These are phyloP conservation scores for Hagleromyces aurorensis DNA, from an alignment of 805 yeast genomes.

Conservation along the genomic window DNA sequence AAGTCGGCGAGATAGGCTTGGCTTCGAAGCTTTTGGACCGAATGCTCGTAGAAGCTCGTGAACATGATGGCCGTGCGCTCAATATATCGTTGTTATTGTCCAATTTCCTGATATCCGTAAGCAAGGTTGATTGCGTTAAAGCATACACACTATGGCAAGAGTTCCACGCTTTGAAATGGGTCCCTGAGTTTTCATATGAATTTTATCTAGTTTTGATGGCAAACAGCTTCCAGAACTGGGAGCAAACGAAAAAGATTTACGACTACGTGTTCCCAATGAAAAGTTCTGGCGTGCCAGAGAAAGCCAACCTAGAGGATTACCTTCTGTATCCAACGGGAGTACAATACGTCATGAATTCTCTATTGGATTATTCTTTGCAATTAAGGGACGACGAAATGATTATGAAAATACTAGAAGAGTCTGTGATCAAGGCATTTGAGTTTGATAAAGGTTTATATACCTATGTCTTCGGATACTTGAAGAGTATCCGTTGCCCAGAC, in stretches of 20 bases:
- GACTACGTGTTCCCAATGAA: constrained; percentile 34
- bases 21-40: constrained; percentile 54
- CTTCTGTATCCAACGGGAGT: constrained; percentile 22
- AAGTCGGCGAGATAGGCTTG: constrained; percentile 39
- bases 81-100: constrained; percentile 38
- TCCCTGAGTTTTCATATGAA: constrained; percentile 35
- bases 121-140: constrained; percentile 29
- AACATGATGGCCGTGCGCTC: constrained; percentile 27
- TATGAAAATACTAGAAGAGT: constrained; percentile 34
- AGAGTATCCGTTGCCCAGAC: constrained; percentile 24
- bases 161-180: constrained; percentile 33
- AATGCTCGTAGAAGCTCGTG: constrained; percentile 39
- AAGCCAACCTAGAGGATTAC: constrained; percentile 14
- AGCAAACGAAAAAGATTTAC: constrained; percentile 29
- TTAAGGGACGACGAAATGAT: constrained; percentile 27
- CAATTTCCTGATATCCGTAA: constrained; percentile 35
- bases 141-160: constrained; percentile 33
- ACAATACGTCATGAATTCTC: constrained; percentile 18
- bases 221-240: constrained; percentile 31
- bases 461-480: constrained; percentile 28
- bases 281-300: constrained; percentile 5
- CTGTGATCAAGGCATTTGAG: constrained; percentile 29
- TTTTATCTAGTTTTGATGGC: constrained; percentile 32
- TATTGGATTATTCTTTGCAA: constrained; percentile 25
- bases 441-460: constrained; percentile 31